These are phyloP conservation scores for Dictyostelium firmibasis DNA, from an alignment of 78 protist genomes.

Conservation along the genomic window DNA sequence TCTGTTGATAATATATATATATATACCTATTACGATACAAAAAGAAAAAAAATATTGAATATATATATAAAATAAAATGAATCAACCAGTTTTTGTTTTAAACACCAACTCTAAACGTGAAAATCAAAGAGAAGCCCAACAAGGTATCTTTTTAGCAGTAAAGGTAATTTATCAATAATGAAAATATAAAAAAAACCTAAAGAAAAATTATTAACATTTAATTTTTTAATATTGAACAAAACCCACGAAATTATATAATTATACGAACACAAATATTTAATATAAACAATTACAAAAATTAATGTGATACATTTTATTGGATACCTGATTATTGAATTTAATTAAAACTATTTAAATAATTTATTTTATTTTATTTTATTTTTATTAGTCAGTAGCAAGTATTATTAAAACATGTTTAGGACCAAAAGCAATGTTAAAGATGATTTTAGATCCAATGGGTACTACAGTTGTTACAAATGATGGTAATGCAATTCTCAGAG, in stretches of 20 bases:
- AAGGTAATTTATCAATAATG: constrained; percentile 69
- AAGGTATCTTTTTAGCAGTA: constrained; percentile 95
- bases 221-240: no score
- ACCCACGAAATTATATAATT: no score
- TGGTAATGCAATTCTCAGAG: constrained; percentile 98
- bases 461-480: constrained; percentile 97
- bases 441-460: constrained; percentile 99
- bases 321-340: no score
- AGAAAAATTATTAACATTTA: no score
- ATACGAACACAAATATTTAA: not conserved
- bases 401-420: constrained; percentile 97
- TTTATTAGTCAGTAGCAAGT: constrained; percentile 95
- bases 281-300: not conserved
- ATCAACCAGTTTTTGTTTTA: constrained; percentile 69
- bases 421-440: constrained; percentile 98
- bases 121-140: constrained; percentile 95
- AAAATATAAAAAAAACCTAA: not conserved
- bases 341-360: no score
- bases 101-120: constrained; percentile 93
- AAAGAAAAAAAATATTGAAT: not conserved
- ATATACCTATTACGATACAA: not conserved
- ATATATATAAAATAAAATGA: constrained; percentile 41
- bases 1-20: not conserved
- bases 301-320: no score
- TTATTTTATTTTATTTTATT: no score